Evolutionary conservation across 805 yeast species (phyloP), one percentile per base, ranked within the genome.

Genomic region (Metschnikowia continentalis): DNA sequence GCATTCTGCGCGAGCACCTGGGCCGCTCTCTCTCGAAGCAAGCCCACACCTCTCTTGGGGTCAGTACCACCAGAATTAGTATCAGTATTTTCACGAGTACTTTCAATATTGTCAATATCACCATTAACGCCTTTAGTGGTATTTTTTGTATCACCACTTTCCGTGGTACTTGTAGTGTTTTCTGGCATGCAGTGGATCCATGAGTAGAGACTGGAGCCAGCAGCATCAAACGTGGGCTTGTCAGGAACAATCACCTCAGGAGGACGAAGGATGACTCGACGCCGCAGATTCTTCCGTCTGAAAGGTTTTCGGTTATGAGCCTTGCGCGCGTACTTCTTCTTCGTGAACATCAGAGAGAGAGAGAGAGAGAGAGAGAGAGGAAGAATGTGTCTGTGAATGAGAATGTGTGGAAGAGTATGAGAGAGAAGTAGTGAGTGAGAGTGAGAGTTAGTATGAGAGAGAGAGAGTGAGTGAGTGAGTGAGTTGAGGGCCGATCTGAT

Each of bases 1-100:
- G 62, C 61, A 43, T 71, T 64, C 3, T 44, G 51, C 1, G 75
- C 75, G 13, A 73, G 42, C n/a, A 53, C 50, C 6, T 54, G 53
- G 6, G 70, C 65, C 51, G 74, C 70, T 2, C 65, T 33, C 13
- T 54, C 54, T 22, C 60, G 26, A 19, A 54, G 42, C 23, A 32
- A 39, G n/a, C 19, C 20, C 10, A 26, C 11, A 26, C 30, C 11
- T 26, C 30, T 26, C 11, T 13, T 26, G 3, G 26, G 40, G 15
- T 15, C 17, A 19, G 22, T 1, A 14, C 11, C n/a, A 5, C 13
- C 2, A 11, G n/a, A 20, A 10, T 17, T 36, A 11, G 22, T 1
- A 17, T 17, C 19, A 11, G 14, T 15, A 17, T 2, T 11, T n/a
- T 35, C 15, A 13, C 36, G 8, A 15, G 5, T 26, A 26, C 11